phyloP scores from a whole-genome alignment of 2,329 filamentous ascomycete genomes.

The Colletotrichum spaethianum region DNA sequence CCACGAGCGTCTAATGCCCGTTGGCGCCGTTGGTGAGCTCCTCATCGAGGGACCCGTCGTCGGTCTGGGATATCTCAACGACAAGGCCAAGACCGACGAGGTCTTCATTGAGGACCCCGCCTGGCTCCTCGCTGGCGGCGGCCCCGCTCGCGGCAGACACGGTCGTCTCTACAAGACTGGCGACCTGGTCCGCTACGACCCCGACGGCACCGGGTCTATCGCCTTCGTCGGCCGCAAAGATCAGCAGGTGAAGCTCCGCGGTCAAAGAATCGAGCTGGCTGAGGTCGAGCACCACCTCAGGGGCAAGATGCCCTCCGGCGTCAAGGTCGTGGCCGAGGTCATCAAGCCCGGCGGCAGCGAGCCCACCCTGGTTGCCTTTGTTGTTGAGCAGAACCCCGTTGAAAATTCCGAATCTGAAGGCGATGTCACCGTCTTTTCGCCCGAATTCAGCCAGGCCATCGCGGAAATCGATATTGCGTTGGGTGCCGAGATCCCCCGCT shows the following conservation, averaged over 20 bases:
- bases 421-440: slow-evolving; percentile 49
- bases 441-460: slow-evolving; percentile 50
- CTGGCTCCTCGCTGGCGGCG: slow-evolving; percentile 64
- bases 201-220: slow-evolving; percentile 67
- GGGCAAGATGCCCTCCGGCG: slow-evolving; percentile 58
- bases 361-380: slow-evolving; percentile 62
- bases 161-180: slow-evolving; percentile 72
- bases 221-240: slow-evolving; percentile 75
- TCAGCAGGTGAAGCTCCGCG: slow-evolving; percentile 77
- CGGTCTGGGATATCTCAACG: slow-evolving; percentile 72
- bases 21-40: slow-evolving; percentile 67
- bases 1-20: slow-evolving; percentile 61
- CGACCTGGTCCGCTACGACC: slow-evolving; percentile 69
- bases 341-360: slow-evolving; percentile 61
- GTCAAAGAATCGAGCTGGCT: slow-evolving; percentile 74
- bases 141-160: slow-evolving; percentile 53
- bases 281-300: slow-evolving; percentile 67
- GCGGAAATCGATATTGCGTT: slow-evolving; percentile 50
- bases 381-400: slow-evolving; percentile 53
- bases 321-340: slow-evolving; percentile 63
- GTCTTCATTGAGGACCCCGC: slow-evolving; percentile 70
- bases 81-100: slow-evolving; percentile 69
- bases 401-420: slow-evolving; percentile 37
- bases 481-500: slow-evolving; percentile 55
- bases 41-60: slow-evolving; percentile 72